phyloP scores from a whole-genome alignment of 495 filamentous ascomycete genomes.

The Podospora didyma region DNA sequence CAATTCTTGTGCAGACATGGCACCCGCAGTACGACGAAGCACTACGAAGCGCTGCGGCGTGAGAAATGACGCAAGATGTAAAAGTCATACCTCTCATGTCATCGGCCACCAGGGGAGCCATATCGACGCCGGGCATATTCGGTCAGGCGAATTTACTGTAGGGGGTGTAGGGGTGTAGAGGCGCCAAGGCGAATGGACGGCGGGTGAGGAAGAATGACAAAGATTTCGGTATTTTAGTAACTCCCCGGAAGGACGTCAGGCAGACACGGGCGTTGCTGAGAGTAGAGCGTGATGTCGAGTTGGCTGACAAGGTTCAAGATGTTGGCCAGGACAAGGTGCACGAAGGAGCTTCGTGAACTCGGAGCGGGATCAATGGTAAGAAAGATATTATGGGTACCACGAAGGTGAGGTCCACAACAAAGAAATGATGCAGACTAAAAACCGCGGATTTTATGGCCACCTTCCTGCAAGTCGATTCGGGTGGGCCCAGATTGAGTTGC shows the following conservation, averaged over 20 bases:
- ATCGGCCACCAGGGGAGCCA: slow-evolving; percentile 43
- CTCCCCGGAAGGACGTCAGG: no score
- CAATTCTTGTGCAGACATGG: no score
- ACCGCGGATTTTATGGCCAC: neutral
- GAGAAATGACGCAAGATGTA: neutral
- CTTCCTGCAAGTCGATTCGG: neutral
- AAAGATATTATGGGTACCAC: neutral
- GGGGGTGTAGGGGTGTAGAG: neutral
- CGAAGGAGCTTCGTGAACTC: no score
- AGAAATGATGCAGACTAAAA: slow-evolving; percentile 2
- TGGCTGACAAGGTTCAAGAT: no score
- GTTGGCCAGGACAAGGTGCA: no score
- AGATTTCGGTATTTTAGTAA: neutral
- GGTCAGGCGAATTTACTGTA: neutral
- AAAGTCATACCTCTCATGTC: slow-evolving; percentile 42
- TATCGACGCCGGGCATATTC: slow-evolving; percentile 44
- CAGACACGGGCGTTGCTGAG: no score
- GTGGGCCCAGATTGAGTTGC: neutral
- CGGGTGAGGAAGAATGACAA: neutral
- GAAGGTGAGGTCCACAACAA: slow-evolving; percentile 5
- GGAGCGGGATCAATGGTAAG: no score
- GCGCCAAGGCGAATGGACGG: no score
- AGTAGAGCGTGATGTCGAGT: no score
- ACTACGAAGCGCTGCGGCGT: neutral
- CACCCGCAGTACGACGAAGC: neutral